phyloP scores from a whole-genome alignment of 2,329 filamentous ascomycete species.

The Cercospora sp. region DNA sequence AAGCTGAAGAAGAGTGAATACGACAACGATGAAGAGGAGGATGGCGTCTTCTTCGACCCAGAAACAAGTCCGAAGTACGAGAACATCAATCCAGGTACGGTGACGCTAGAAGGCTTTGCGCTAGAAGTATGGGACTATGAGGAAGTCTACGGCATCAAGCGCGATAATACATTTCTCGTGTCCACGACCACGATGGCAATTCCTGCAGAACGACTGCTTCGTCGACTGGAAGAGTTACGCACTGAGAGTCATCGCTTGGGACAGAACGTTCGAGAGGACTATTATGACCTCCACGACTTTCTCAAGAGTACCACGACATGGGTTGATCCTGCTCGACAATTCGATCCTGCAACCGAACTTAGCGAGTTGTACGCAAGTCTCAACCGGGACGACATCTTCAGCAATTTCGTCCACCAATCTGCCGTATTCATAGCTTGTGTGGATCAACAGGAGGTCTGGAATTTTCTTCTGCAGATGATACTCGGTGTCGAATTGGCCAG shows the following conservation, averaged over 20 bases:
- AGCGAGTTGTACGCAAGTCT: conserved; percentile 4
- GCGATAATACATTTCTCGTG: not conserved
- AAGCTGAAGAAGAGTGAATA: not conserved
- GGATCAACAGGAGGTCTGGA: not conserved
- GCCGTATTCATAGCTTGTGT: not conserved
- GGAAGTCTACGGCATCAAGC: not conserved
- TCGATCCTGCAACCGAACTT: not conserved
- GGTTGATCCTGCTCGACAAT: not conserved
- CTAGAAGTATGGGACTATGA: conserved; percentile 1
- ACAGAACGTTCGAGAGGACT: not conserved
- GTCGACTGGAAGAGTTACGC: not conserved
- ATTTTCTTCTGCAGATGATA: not conserved
- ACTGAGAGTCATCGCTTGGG: not conserved
- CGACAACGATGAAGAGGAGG: not conserved
- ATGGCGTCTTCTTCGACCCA: not conserved
- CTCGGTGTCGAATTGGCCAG: not conserved
- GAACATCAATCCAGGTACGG: not conserved
- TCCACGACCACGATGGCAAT: not conserved
- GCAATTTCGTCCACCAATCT: not conserved
- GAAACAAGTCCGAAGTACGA: conserved; percentile 2
- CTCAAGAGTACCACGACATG: not conserved
- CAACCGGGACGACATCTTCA: not conserved
- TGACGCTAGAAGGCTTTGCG: conserved; percentile 5
- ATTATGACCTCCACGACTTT: not conserved
- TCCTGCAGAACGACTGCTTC: not conserved